Conservation (phyloP, 257 asterid species). For the Solanum virginianum region DNA sequence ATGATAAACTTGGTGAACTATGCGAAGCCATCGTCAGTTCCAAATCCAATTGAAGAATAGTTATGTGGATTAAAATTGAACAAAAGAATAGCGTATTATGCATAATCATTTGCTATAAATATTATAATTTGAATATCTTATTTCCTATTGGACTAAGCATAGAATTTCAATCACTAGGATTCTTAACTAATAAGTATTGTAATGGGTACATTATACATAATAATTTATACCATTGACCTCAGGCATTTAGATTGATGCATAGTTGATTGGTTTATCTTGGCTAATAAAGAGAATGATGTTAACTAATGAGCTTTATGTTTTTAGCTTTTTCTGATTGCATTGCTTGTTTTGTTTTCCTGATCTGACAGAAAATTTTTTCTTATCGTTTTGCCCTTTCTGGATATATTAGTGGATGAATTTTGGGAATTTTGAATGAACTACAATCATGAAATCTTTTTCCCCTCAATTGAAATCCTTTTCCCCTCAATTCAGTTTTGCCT, state of each 20-base stretch:
- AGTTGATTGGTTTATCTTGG: neutral
- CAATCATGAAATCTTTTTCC: neutral
- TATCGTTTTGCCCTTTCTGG: neutral
- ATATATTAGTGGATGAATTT: neutral
- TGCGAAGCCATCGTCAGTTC: neutral
- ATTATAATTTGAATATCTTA: neutral
- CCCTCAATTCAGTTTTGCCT: too few species aligned
- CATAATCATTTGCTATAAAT: neutral
- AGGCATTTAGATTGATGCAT: neutral
- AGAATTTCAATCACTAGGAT: neutral
- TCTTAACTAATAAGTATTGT: neutral
- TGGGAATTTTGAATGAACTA: neutral
- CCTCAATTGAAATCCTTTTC: neutral
- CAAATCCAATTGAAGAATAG: neutral
- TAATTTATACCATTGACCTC: neutral
- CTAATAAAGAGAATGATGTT: neutral
- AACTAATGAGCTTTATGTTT: neutral
- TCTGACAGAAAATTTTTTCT: neutral
- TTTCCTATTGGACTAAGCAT: neutral
- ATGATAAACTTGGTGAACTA: neutral
- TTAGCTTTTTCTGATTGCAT: neutral
- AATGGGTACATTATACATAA: neutral
- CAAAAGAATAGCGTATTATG: neutral
- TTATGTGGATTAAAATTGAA: neutral
- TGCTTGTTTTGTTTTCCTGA: neutral